Base-by-base conservation (phyloP, 1,284 basidiomycete species). In the Malassezia equina region DNA sequence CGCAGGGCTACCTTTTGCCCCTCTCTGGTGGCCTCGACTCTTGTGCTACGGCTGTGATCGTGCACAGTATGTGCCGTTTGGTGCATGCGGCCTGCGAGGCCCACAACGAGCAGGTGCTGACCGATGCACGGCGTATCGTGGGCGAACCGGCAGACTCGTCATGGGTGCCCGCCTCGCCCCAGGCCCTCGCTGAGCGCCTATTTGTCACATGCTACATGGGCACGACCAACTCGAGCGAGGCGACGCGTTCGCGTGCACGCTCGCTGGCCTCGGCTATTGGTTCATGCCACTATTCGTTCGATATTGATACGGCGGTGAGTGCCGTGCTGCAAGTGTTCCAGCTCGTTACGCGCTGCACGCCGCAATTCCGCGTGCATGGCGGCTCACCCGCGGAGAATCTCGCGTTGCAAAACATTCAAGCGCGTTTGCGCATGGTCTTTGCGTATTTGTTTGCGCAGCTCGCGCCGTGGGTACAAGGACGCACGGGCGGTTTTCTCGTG, bases 131-230 rank as follows among this genome's bases (percentile, higher is more conserved):
- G 23, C 81, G 90, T 31, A 93, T 98, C 62, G 82, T 80, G 1
- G 88, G 90, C 17, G 88, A 91, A 70, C 80, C 84, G 0, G 83
- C 84, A 46, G 82, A 81, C 60, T 90, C 88, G 4, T 76, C 76
- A 0, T 98, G 95, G 75, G 71, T 88, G 23, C 94, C 93, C 1
- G 79, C 80, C 0, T 88, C 94, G 69, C 83, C 91, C 0, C 81
- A 80, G 55, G 94, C 96, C 69, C 89, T 96, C 63, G 83, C 84
- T 43, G 79, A 79, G 53, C 81, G 89, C 28, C 84, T 96, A 55
- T 95, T 99, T 79, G 90, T 96, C 73, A 95, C 93, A 0, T 95
- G 90, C 77, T 98, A 95, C 77, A 98, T 98, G 94, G 93, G 93
- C 11, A 98, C 93, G 0, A 87, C 91, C 75, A 93, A 98, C 75